Evolutionary conservation across 1,284 basidiomycete genomes (phyloP), one percentile per base, ranked within the genome.

Genomic region (Coniferiporia weirii): DNA sequence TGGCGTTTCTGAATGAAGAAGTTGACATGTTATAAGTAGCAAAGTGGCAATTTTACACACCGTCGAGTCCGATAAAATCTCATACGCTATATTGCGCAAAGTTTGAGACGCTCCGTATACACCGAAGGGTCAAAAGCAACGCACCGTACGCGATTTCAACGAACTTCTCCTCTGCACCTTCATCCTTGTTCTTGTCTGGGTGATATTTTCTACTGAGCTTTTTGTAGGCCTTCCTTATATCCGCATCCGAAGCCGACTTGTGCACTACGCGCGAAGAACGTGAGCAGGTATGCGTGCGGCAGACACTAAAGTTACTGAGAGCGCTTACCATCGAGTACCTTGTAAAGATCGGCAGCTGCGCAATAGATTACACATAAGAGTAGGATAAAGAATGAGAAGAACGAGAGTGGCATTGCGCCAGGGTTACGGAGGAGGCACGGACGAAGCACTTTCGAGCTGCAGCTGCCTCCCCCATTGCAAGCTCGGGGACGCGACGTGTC

Each of bases 171-270:
- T 93, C 89, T 20, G 93, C 89, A 12, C 78, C 85, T 61, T 85
- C 80, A 12, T 91, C 90, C 65, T 88, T 89, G 73, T 95, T 97
- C 77, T 95, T 95, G 76, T 98, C 95, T 0, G 95, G 95, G 70
- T 97, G 95, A 64, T 84, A 92, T 73, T 87, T 92, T 67, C 87
- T 89, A 73, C 92, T 95, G 51, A 96, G 77, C 70, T 85, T 87
- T 74, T 95, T 90, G 76, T 97, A 98, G 1, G 93, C 92, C 66
- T 90, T 87, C 73, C 90, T 85, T 70, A 98, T 93, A 65, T 96
- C 93, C 66, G 84, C 83, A 40, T 95, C 92, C 35, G 85, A 87
- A 20, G 93, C 93, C 49, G 85, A 85, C 64, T 77, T 84, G 65
- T 84, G 81, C 51, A 97, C 91, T 94, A 68, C 63, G 73, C 57